Base-by-base conservation (phyloP, 2,329 filamentous ascomycete genomes). In the Neocucurbitaria cava region DNA sequence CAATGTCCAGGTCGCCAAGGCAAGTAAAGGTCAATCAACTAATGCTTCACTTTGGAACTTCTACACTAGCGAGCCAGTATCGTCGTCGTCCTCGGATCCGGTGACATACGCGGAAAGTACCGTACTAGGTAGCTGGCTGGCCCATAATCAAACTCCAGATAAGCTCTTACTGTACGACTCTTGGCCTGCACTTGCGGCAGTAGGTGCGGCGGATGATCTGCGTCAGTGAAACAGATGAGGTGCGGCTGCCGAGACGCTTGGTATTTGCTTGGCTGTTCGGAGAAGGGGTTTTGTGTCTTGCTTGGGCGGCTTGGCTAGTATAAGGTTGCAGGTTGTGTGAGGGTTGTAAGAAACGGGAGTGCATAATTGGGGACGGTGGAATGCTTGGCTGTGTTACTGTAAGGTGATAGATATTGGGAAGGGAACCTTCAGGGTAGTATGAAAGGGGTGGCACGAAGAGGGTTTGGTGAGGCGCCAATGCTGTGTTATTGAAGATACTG, bases 371-470 rank as follows among this genome's bases (percentile, higher is more conserved):
- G 43, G n/a, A 26, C 39, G 21, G 28, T 30, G 45, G 46, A 26
- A 47, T n/a, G 40, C 52, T 54, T 51, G 47, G 49, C 51, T 30
- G 46, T 47, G 51, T 39, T 44, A 59, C 50, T 35, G 40, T 28
- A 30, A n/a, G 41, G 41, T 43, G 41, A 43, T 24, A 35, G 11
- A 41, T 15, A 36, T 21, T 11, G 26, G 24, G 18, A 9, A 30
- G 23, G 13, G 23, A 15, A 6, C n/a, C n/a, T 17, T 43, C 10
- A 18, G 24, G n/a, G 24, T 35, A 17, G 31, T 2, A 17, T 10
- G 31, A 35, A 35, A 35, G 31, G 31, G 31, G 31, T 35, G 31
- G 31, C 17, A 35, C 17, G 31, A 26, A 9, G 36, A 40, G 18
- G 35, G 11, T 21, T n/a, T 20, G 36, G 18, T 23, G 38, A 23